A percentile compares a stretch with the other conserved stretches of the same genome.
These are phyloP conservation scores for Arxiozyma telluris DNA, from an alignment of 1,139 yeast species.

Conservation along the genomic window DNA sequence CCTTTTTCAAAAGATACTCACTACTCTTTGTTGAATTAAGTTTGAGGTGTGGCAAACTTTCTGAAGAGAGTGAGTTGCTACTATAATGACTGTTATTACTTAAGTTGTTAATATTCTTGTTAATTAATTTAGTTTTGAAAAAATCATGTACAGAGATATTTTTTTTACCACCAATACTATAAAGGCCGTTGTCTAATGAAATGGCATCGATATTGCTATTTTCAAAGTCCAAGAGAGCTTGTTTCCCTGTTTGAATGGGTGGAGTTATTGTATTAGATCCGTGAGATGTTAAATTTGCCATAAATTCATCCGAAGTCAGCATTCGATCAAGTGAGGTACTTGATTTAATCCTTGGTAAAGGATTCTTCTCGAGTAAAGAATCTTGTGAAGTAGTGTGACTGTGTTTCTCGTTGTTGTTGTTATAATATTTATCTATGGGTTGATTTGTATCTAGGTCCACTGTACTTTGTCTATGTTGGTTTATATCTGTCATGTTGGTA, in stretches of 20 bases:
- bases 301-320: constrained; percentile 26
- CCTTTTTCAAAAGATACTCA: constrained; percentile 21
- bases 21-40: constrained; percentile 9
- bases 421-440: neutral
- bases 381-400: constrained; percentile 7
- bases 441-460: neutral
- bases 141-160: constrained; percentile 1
- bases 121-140: constrained; percentile 3
- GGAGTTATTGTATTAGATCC: constrained; percentile 23
- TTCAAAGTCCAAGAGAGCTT: neutral
- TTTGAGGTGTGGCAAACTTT: neutral
- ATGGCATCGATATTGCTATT: neutral
- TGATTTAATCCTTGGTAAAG: constrained; percentile 8
- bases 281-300: constrained; percentile 29
- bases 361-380: constrained; percentile 6
- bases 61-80: neutral
- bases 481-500: constrained; percentile 2
- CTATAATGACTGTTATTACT: neutral
- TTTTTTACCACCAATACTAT: constrained; percentile 1
- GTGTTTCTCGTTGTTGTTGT: neutral
- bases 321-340: constrained; percentile 15
- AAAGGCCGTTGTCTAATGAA: neutral
- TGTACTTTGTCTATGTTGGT: too few species aligned
- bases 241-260: constrained; percentile 9
- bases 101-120: constrained; percentile 1